Conservation (phyloP, 2,329 filamentous ascomycete species). For the Ophiostoma tasmaniense region DNA sequence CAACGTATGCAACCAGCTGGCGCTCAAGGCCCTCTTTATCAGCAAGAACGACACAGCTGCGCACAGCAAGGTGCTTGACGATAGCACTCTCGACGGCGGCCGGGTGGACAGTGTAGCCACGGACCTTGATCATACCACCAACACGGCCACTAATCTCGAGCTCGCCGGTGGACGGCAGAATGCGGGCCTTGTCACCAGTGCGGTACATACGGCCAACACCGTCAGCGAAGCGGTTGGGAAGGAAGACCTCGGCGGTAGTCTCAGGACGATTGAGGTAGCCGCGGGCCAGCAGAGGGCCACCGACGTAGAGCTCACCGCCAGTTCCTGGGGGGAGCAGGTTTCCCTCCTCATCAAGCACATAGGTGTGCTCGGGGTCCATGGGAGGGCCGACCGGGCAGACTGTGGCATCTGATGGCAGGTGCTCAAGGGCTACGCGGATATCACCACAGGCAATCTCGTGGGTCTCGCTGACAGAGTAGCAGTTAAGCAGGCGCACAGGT, state of each 20-base stretch:
- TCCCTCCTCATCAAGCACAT: constrained; percentile 63
- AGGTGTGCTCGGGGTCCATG: constrained; percentile 58
- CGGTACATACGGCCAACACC: constrained; percentile 57
- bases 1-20: constrained; percentile 69
- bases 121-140: constrained; percentile 72
- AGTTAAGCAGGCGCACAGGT: constrained; percentile 62
- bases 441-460: constrained; percentile 74
- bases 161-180: constrained; percentile 57
- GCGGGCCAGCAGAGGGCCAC: constrained; percentile 63
- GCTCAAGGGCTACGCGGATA: constrained; percentile 57
- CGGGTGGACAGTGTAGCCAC: constrained; percentile 70
- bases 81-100: constrained; percentile 69
- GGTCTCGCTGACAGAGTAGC: constrained; percentile 76
- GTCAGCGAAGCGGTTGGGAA: constrained; percentile 53
- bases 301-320: constrained; percentile 66
- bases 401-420: constrained; percentile 45
- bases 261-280: constrained; percentile 76
- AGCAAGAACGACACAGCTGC: constrained; percentile 62
- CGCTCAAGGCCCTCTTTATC: constrained; percentile 67
- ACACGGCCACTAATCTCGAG: constrained; percentile 70
- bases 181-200: constrained; percentile 61
- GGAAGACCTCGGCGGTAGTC: constrained; percentile 64
- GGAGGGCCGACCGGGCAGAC: constrained; percentile 69
- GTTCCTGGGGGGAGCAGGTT: constrained; percentile 53
- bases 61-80: constrained; percentile 59